Evolutionary conservation across 106 monocot genomes (phyloP), one percentile per base, ranked within the genome.

Genomic region (Vanilla planifolia): DNA sequence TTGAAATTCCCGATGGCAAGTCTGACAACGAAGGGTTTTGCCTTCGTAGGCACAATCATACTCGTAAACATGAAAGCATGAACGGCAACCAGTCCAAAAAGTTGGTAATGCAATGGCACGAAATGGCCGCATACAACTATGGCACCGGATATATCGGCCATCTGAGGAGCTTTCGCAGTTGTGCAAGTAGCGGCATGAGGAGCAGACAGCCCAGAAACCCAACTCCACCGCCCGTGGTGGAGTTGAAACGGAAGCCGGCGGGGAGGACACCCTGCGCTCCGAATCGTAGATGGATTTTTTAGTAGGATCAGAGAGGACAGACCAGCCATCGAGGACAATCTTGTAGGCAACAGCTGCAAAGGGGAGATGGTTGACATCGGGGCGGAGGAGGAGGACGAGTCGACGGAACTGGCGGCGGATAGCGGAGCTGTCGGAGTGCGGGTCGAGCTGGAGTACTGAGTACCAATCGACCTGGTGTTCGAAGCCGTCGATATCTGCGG

Each of bases 71-170:
- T 75, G 48, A 64, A 55, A 81, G 70, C 92, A 92, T n/a, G 55
- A 24, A 4, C 51, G 44, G 65, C 92, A 92, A 27, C 66, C 70
- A 10, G 87, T 88, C 92, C 92, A 92, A 75, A 92, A 92, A 1
- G 72, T 17, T 0, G 60, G 22, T 6, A 60, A 16, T 6, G 39
- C 32, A 27, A 64, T 11, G 20, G 45, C 24, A 19, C 15, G 43
- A 6, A 60, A 36, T 27, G 43, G 28, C 5, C 33, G 19, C 40
- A 26, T 33, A 61, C 82, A 82, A 48, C 24, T 55, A 52, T 61
- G 69, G 45, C 82, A 82, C 29, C 68, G 60, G 15, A 82, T 43
- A 33, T 9, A 33, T 21, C 56, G 59, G 19, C 62, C 48, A 15
- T 67, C 35, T 40, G 51, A 67, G 46, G 28, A 58, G 13, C 55